Conservation (phyloP, 805 yeast genomes). For the Candida sphagnicola region DNA sequence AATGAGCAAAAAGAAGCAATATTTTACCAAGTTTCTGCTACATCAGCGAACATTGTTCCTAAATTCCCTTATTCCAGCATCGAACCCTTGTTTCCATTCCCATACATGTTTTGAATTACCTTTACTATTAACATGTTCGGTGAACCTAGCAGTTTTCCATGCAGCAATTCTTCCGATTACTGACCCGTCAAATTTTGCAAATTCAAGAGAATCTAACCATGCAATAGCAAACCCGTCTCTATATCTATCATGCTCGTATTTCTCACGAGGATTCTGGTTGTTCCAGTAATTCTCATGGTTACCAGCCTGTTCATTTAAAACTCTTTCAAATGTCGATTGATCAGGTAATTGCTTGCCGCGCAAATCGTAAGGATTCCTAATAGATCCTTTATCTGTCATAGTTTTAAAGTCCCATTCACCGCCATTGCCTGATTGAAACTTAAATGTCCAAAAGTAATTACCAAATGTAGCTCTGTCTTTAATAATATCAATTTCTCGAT, state of each 20-base stretch:
- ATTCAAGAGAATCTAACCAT: slow-evolving; percentile 68
- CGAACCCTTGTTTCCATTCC: slow-evolving; percentile 91
- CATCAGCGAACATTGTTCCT: slow-evolving; percentile 5
- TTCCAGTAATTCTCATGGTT: slow-evolving; percentile 70
- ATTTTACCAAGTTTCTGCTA: too few relatives aligned
- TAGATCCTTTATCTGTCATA: slow-evolving; percentile 62
- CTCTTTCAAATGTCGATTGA: slow-evolving; percentile 37
- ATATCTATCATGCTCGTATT: slow-evolving; percentile 78
- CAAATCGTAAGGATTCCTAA: slow-evolving; percentile 13
- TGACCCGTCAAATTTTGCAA: slow-evolving; percentile 66
- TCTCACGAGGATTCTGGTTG: slow-evolving; percentile 47
- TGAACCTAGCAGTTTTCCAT: slow-evolving; percentile 60
- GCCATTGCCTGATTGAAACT: slow-evolving; percentile 84
- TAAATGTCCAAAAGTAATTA: slow-evolving; percentile 85
- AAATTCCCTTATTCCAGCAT: slow-evolving; percentile 53
- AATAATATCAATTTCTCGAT: slow-evolving; percentile 46
- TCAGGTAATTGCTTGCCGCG: slow-evolving; percentile 32
- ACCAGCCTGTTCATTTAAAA: slow-evolving; percentile 29
- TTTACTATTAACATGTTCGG: slow-evolving; percentile 53
- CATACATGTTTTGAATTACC: slow-evolving; percentile 62
- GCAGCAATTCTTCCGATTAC: slow-evolving; percentile 69
- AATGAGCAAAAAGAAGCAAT: too few relatives aligned
- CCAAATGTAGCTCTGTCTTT: slow-evolving; percentile 61
- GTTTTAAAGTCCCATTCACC: slow-evolving; percentile 95
- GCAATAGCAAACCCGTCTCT: slow-evolving; percentile 75